These are phyloP conservation scores for Brassica carinata DNA, from an alignment of 345 rosid species.

Conservation along the genomic window DNA sequence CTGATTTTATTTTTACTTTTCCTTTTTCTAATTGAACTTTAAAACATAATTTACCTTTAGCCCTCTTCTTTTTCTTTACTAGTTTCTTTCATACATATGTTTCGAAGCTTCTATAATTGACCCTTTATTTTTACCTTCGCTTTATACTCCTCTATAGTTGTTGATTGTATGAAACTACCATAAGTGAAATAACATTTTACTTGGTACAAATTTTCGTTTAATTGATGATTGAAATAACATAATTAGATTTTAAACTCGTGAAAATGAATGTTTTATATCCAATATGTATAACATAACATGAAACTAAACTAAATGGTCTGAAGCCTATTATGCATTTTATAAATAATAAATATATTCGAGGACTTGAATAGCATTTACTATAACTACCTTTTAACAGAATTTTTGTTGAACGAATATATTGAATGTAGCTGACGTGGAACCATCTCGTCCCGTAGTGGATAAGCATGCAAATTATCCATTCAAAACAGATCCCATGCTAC, in stretches of 20 bases:
- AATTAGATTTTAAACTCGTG: not conserved
- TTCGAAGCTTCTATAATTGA: not conserved
- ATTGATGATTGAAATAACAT: not conserved
- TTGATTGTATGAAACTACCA: not conserved
- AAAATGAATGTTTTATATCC: not conserved
- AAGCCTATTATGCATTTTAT: not conserved
- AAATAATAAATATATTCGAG: not conserved
- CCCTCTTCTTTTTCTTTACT: not conserved
- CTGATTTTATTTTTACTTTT: not conserved
- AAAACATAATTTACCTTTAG: not conserved
- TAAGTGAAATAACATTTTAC: not conserved
- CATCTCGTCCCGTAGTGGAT: conserved; percentile 25
- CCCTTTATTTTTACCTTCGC: not conserved
- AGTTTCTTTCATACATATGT: not conserved
- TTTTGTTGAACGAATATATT: not conserved
- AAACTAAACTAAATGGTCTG: not conserved
- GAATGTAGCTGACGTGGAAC: conserved; percentile 34
- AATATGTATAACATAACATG: not conserved
- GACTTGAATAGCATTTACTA: conserved; percentile 6
- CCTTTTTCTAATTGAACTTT: not conserved
- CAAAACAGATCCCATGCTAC: conserved; percentile 24
- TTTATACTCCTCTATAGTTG: not conserved
- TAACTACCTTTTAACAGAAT: conserved; percentile 2
- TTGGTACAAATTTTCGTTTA: not conserved
- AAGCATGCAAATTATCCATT: conserved; percentile 24